These are phyloP conservation scores for Bipolaris victoriae DNA, from an alignment of 2,329 filamentous ascomycete genomes.

Conservation along the genomic window DNA sequence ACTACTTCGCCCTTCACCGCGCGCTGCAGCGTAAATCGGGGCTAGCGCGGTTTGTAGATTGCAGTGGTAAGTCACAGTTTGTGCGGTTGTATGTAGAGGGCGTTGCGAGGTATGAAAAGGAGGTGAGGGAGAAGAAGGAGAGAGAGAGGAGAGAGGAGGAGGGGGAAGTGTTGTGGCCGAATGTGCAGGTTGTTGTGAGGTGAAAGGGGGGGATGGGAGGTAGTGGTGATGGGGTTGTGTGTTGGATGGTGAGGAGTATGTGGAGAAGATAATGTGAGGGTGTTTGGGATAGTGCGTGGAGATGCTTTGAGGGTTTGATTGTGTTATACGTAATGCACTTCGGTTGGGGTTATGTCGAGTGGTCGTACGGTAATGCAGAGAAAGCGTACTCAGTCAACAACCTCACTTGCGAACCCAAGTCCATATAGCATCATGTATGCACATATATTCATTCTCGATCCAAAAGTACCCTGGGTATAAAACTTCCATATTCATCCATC, in stretches of 20 bases:
- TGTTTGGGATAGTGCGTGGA: too few species aligned
- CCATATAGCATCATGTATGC: too few species aligned
- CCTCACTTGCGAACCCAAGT: neutral
- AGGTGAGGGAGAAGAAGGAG: too few species aligned
- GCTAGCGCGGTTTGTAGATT: too few species aligned
- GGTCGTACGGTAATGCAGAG: neutral
- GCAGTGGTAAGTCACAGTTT: neutral
- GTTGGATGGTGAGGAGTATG: too few species aligned
- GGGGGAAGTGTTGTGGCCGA: neutral
- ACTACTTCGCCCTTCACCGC: too few species aligned
- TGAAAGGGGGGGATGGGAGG: too few species aligned
- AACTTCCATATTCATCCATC: neutral
- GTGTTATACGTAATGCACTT: neutral
- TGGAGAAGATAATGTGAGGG: too few species aligned
- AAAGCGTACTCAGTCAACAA: neutral
- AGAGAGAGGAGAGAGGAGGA: neutral
- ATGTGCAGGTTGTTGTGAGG: too few species aligned
- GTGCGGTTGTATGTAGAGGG: neutral
- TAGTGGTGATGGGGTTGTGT: too few species aligned
- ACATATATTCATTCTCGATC: slow-evolving; percentile 6
- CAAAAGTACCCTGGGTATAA: slow-evolving; percentile 9
- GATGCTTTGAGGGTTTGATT: neutral
- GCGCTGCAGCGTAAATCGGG: too few species aligned
- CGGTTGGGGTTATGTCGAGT: neutral
- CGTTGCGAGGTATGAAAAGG: neutral